Conservation (phyloP, 2,329 filamentous ascomycete species). For the Remersonia thermophila region DNA sequence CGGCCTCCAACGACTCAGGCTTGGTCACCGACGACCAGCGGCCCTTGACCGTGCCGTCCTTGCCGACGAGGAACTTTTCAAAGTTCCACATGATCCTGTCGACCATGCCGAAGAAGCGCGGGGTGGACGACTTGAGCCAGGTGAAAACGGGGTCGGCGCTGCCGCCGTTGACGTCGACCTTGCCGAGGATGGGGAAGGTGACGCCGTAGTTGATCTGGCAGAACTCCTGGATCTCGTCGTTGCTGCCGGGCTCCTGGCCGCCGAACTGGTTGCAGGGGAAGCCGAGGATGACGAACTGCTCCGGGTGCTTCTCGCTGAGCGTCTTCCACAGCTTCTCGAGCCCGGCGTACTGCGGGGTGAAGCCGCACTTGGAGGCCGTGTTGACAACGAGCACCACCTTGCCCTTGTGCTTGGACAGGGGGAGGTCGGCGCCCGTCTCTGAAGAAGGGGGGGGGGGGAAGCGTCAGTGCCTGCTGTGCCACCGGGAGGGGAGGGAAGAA, state of each 20-base stretch:
- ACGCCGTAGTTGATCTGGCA: constrained; percentile 94
- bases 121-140: constrained; percentile 61
- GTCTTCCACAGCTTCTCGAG: constrained; percentile 84
- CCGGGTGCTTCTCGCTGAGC: constrained; percentile 53
- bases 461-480: too few species aligned
- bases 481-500: too few species aligned
- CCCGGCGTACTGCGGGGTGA: constrained; percentile 87
- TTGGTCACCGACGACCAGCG: constrained; percentile 83
- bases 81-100: constrained; percentile 99
- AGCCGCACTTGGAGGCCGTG: constrained; percentile 96
- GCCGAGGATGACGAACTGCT: constrained; percentile 77
- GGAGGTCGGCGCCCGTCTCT: constrained; percentile 64
- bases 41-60: constrained; percentile 72
- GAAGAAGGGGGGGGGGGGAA: constrained; percentile 8
- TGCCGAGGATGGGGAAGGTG: constrained; percentile 79
- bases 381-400: constrained; percentile 96
- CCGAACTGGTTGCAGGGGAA: constrained; percentile 99
- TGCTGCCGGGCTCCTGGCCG: constrained; percentile 71
- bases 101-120: constrained; percentile 66
- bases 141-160: constrained; percentile 66
- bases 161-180: constrained; percentile 88
- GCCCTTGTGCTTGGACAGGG: constrained; percentile 62
- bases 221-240: constrained; percentile 71
- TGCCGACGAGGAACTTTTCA: constrained; percentile 89
- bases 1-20: constrained; percentile 65